Evolutionary conservation across 2,329 filamentous ascomycete species (phyloP).

Genomic region (Volutella citrinella): DNA sequence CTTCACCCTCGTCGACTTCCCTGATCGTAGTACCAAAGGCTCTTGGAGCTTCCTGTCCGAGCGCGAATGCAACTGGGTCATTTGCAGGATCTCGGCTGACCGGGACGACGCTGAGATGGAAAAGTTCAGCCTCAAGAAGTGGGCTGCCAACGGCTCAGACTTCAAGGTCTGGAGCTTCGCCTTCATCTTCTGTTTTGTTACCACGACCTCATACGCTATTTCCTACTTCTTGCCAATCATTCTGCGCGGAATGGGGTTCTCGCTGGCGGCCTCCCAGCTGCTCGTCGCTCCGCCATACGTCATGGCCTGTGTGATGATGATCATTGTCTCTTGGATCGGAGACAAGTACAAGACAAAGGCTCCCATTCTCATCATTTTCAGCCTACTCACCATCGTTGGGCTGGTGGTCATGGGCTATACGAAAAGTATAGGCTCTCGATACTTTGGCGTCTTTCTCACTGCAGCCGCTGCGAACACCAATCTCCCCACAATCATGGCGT

Average conservation of each 20-base stretch:
- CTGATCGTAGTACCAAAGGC: too few species aligned
- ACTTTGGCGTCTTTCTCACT: too few species aligned
- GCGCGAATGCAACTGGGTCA: slow-evolving; percentile 2
- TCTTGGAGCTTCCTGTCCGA: slow-evolving; percentile 6
- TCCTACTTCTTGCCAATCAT: slow-evolving; percentile 11
- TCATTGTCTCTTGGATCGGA: slow-evolving; percentile 4
- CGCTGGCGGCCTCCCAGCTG: slow-evolving; percentile 2
- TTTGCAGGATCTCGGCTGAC: slow-evolving; percentile 6
- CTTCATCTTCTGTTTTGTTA: slow-evolving; percentile 8
- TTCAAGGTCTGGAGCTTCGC: slow-evolving; percentile 8
- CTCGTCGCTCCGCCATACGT: slow-evolving; percentile 8
- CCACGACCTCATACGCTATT: slow-evolving; percentile 6
- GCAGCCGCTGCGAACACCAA: too few species aligned
- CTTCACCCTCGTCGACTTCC: slow-evolving; percentile 10
- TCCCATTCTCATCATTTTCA: too few species aligned
- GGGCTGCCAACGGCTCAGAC: slow-evolving; percentile 5
- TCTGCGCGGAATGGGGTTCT: slow-evolving; percentile 8
- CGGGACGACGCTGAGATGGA: slow-evolving; percentile 9
- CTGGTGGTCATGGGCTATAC: too few species aligned
- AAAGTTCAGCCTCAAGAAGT: not conserved
- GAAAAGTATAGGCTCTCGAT: too few species aligned
- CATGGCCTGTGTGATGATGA: slow-evolving; percentile 7
- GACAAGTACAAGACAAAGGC: too few species aligned
- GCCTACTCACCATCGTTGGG: too few species aligned
- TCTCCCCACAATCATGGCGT: too few species aligned